Conservation (phyloP, 164 flowering plant genomes). For the Cinnamomum micranthum region DNA sequence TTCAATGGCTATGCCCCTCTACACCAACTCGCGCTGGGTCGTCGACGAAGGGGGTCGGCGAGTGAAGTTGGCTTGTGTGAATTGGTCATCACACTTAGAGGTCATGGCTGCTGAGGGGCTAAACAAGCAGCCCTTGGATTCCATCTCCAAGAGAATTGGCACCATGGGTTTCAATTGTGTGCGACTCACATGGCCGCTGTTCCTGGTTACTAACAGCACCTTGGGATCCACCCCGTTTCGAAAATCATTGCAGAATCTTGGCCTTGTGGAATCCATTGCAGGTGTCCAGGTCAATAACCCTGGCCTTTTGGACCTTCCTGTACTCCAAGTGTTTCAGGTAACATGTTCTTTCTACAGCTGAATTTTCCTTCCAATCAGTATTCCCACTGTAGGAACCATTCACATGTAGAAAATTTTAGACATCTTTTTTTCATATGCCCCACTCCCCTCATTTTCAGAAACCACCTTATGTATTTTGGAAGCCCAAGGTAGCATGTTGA, state of each 20-base stretch:
- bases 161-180: slow-evolving; percentile 48
- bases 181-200: slow-evolving; percentile 47
- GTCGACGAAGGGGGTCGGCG: slow-evolving; percentile 33
- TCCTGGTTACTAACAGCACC: slow-evolving; percentile 29
- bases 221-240: slow-evolving; percentile 19
- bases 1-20: slow-evolving; percentile 29
- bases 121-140: slow-evolving; percentile 32
- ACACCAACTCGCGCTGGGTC: slow-evolving; percentile 43
- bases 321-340: slow-evolving; percentile 16
- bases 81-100: slow-evolving; percentile 47
- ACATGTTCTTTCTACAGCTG: neutral
- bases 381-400: too few relatives aligned
- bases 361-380: too few relatives aligned
- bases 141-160: slow-evolving; percentile 21
- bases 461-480: too few relatives aligned
- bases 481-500: too few relatives aligned
- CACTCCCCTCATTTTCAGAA: too few relatives aligned
- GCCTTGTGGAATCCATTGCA: slow-evolving; percentile 16
- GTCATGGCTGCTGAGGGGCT: slow-evolving; percentile 48
- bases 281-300: slow-evolving; percentile 35
- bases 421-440: too few relatives aligned
- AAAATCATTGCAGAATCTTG: slow-evolving; percentile 14
- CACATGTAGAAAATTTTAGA: too few relatives aligned
- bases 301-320: slow-evolving; percentile 18
- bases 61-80: slow-evolving; percentile 46